Base-by-base conservation (phyloP, 805 yeast genomes). In the Starmerella lactis-condensi region DNA sequence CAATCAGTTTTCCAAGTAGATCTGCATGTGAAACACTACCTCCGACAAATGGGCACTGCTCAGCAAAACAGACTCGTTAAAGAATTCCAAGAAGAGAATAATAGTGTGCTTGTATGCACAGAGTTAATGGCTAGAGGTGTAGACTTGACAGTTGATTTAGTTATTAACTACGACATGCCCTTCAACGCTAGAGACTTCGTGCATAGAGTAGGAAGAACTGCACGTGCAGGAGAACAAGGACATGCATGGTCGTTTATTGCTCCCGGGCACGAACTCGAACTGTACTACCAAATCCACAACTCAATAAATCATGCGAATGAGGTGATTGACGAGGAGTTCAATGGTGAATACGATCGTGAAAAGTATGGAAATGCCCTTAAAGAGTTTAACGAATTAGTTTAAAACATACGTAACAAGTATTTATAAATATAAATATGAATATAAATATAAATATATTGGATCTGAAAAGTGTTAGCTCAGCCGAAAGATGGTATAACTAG, bases 81-180 rank as follows among this genome's bases (percentile, higher is more conserved):
- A 24, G 61, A 62, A 5, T 83, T 89, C 46, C 59, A 67, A 10
- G 45, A 50, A 2, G 71, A 70, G 12, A 59, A 64, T 1, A 56
- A 69, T 29, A 57, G 62, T 26, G 47, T 81, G 23, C 22, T 59
- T 67, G 51, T 72, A 66, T 37, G 82, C 17, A 89, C 98, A 0
- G 99, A 89, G 56, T 61, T 89, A 44, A 75, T 89, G 52, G 77
- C 95, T n/a, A 72, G 99, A 56, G 99, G 99, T 58, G 67, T 89
- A 30, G 93, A 85, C 54, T 64, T 89, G 27, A 55, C 64, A 11
- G 67, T 89, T 29, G 62, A 68, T 26, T 67, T 69, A 39, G 94
- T 89, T 9, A 58, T 89, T 31, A 89, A 89, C 54, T 89, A 89
- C 52, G 96, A 89, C 48, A 53, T 82, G 33, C 98, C 99, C 15